Evolutionary conservation across 306 rosid genomes (phyloP).

Genomic region (Acacia acuminata): DNA sequence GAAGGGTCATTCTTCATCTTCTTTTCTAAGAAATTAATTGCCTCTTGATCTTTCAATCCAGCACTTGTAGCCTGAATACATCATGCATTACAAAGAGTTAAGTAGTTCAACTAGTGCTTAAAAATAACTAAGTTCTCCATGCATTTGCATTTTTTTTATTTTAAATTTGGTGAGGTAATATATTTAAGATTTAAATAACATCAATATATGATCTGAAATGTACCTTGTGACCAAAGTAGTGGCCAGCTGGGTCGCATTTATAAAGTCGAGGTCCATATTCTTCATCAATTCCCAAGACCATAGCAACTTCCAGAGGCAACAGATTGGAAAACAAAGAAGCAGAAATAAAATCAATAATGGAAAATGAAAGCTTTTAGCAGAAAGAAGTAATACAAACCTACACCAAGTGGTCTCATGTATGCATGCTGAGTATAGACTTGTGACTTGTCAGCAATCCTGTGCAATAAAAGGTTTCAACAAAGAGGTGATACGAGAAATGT

Average conservation of each 20-base stretch:
- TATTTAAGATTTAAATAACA: neutral
- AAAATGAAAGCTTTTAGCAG: neutral
- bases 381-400: constrained; percentile 47
- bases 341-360: constrained; percentile 9
- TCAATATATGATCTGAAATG: neutral
- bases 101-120: neutral
- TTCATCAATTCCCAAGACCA: constrained; percentile 76
- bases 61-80: constrained; percentile 92
- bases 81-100: constrained; percentile 13
- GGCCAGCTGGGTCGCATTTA: constrained; percentile 83
- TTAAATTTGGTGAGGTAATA: neutral
- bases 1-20: constrained; percentile 98
- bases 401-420: constrained; percentile 83
- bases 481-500: neutral
- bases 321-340: constrained; percentile 9
- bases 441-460: constrained; percentile 78
- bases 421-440: constrained; percentile 81
- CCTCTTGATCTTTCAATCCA: constrained; percentile 98
- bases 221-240: constrained; percentile 85
- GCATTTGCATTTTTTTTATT: neutral
- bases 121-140: neutral
- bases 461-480: constrained; percentile 25
- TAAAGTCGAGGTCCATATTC: constrained; percentile 68
- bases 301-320: constrained; percentile 51
- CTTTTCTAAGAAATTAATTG: constrained; percentile 99